Evolutionary conservation across 768 basidiomycete species (phyloP), one percentile per base, ranked within the genome.

Genomic region (Phallus indusiatus): DNA sequence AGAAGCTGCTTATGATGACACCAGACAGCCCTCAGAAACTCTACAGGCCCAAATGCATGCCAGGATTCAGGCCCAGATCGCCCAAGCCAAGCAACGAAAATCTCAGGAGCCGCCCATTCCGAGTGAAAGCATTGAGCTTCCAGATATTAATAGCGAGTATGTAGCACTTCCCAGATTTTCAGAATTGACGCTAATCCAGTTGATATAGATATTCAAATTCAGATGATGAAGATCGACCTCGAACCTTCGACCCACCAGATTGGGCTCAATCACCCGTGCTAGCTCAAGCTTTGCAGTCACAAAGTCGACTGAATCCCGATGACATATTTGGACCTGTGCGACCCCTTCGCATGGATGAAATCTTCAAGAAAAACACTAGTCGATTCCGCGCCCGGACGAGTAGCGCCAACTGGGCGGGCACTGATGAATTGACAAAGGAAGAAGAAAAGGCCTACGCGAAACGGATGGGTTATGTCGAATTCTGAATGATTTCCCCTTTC

Each of bases 211-310:
- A 97, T 71, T 96, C 94, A 5, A 90, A 94, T 71, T 96, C 94
- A 5, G 95, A 93, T 49, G 92, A 94, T 64, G 93, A 94, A 69
- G 84, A 86, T 64, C 82, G 86, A 18, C 78, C 80, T 47, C 77
- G 81, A 63, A 83, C 82, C n/a, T 85, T 83, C 64, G 80, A 85
- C 65, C 81, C 85, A 60, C 90, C 91, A 1, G 76, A 81, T 21
- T 97, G 95, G 95, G 91, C 94, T 0, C 90, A 94, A 68, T 92
- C 90, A 22, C 94, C 94, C 11, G 85, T 88, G 66, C 79, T 97
- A 28, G 78, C 83, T 14, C 80, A 85, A 60, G 89, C 90, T 1
- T 78, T 97, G 55, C 77, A 87, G 63, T 76, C 80, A 53, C 95
- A 97, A 72, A 88, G 86, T 58, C 84, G 80, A n/a, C 80, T 93